These are phyloP conservation scores for Alternaria sp. DNA, from an alignment of 2,329 filamentous ascomycete species.

Conservation along the genomic window DNA sequence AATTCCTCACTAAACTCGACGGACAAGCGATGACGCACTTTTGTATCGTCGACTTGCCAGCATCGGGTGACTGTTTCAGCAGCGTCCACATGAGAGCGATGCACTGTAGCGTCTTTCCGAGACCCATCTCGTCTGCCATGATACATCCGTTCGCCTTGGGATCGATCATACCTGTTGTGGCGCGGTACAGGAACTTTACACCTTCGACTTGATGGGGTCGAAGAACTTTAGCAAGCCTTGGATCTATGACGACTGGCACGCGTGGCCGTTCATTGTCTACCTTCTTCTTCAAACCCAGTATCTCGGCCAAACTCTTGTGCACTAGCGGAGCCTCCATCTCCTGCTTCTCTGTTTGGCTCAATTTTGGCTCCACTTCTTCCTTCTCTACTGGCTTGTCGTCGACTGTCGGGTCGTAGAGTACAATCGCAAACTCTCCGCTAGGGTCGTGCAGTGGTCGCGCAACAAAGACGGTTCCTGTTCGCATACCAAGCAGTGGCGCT, in stretches of 20 bases:
- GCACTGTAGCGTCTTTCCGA: conserved; percentile 97
- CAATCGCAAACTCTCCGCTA: conserved; percentile 93
- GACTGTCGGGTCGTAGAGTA: conserved; percentile 92
- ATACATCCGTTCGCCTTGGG: conserved; percentile 95
- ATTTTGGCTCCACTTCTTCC: conserved; percentile 58
- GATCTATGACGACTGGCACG: conserved; percentile 98
- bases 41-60: conserved; percentile 91
- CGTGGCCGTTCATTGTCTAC: conserved; percentile 83
- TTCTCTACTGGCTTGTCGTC: conserved; percentile 75
- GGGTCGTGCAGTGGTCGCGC: conserved; percentile 93
- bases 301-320: conserved; percentile 94
- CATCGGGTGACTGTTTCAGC: conserved; percentile 92
- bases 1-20: conserved; percentile 94
- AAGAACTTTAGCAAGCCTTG: conserved; percentile 84
- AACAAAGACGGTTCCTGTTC: conserved; percentile 83
- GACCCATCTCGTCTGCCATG: conserved; percentile 99
- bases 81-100: conserved; percentile 97
- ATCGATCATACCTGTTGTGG: conserved; percentile 94
- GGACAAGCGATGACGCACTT: conserved; percentile 98
- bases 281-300: conserved; percentile 91
- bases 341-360: conserved; percentile 57
- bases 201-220: conserved; percentile 97
- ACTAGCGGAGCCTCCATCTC: conserved; percentile 78
- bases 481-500: conserved; percentile 85
- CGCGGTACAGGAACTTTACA: conserved; percentile 96